phyloP scores from a whole-genome alignment of 2,329 filamentous ascomycete species.

The Arthrinium phaeospermum region DNA sequence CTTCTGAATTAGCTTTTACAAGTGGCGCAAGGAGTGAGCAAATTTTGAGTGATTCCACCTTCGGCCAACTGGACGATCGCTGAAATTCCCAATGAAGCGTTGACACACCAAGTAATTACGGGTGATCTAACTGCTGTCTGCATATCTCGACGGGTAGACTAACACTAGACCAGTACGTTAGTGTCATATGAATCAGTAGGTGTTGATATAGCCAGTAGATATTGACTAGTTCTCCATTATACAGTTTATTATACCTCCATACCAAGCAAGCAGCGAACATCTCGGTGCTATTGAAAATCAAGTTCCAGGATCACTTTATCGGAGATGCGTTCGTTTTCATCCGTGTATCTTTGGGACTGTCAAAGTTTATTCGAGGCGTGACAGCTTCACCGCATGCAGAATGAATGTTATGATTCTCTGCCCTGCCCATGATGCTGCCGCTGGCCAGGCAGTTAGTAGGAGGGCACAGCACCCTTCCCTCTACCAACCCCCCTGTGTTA shows the following conservation, averaged over 20 bases:
- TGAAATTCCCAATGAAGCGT: not conserved
- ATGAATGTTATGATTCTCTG: not conserved
- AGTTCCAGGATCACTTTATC: not conserved
- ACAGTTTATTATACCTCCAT: not conserved
- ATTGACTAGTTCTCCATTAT: not conserved
- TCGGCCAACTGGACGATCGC: too few species aligned
- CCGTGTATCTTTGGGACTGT: not conserved
- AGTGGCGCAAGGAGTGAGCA: not conserved
- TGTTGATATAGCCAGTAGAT: not conserved
- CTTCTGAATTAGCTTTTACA: not conserved
- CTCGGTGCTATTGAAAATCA: not conserved
- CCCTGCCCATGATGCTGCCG: not conserved
- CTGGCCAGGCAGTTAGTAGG: not conserved
- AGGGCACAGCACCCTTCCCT: not conserved
- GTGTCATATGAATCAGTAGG: too few species aligned
- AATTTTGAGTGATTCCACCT: not conserved
- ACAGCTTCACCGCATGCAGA: not conserved
- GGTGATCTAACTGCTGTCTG: not conserved
- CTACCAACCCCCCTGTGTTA: not conserved
- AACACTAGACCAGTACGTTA: not conserved
- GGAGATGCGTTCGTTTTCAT: not conserved
- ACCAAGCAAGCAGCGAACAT: too few species aligned
- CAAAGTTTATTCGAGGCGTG: not conserved
- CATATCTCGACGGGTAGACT: not conserved
- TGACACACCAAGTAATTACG: too few species aligned